phyloP scores from a whole-genome alignment of 371 early-diverging fungal genomes.

The Mucor indicus region DNA sequence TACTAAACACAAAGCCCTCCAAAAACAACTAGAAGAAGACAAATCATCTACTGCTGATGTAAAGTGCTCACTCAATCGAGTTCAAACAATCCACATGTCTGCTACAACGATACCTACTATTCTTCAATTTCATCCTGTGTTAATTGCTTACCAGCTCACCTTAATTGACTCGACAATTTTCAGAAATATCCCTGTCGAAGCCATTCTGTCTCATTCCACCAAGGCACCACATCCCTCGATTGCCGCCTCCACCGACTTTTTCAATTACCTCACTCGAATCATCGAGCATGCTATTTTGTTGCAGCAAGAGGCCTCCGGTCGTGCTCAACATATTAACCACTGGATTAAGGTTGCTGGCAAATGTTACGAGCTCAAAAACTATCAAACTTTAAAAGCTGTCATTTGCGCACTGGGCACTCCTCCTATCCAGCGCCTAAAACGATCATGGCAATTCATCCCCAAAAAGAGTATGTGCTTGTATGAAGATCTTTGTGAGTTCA shows the following conservation, averaged over 20 bases:
- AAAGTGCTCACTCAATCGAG: conserved; percentile 39
- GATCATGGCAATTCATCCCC: conserved; percentile 73
- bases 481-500: conserved; percentile 50
- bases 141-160: conserved; percentile 73
- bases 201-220: conserved; percentile 64
- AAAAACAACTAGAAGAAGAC: conserved; percentile 23
- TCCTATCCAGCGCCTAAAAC: conserved; percentile 69
- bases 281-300: conserved; percentile 71
- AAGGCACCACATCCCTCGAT: conserved; percentile 64
- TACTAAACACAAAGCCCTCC: conserved; percentile 24
- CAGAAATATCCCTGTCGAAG: conserved; percentile 56
- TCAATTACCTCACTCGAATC: conserved; percentile 76
- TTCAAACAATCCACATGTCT: conserved; percentile 53
- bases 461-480: conserved; percentile 54
- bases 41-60: conserved; percentile 1
- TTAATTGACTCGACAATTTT: conserved; percentile 73
- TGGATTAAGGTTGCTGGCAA: conserved; percentile 75
- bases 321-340: conserved; percentile 62
- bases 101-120: conserved; percentile 56
- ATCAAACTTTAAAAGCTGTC: conserved; percentile 74
- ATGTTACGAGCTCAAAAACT: conserved; percentile 63
- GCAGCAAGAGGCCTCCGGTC: conserved; percentile 55
- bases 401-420: conserved; percentile 71
- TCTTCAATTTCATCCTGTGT: conserved; percentile 61
- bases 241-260: conserved; percentile 73